Conservation (phyloP, 345 rosid genomes). For the Acer campestre region DNA sequence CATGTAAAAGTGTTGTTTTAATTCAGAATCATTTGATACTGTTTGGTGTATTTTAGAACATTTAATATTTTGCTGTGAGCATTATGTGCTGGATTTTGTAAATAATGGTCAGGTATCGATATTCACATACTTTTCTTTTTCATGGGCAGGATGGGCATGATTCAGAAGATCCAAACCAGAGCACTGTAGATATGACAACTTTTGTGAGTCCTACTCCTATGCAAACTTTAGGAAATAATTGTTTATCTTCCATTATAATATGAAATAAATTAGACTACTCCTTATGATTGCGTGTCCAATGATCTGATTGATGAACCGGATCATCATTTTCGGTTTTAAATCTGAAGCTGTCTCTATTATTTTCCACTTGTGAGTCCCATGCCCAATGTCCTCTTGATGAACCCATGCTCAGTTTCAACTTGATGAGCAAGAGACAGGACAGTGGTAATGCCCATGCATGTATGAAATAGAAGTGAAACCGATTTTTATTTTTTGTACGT, state of each 20-base stretch:
- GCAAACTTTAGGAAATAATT: neutral
- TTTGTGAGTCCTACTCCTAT: constrained; percentile 48
- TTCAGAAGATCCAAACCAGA: constrained; percentile 54
- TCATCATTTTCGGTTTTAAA: neutral
- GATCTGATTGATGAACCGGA: neutral
- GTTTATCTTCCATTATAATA: neutral
- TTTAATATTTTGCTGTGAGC: neutral
- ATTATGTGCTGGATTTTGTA: neutral
- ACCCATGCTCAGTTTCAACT: neutral
- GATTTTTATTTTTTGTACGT: neutral
- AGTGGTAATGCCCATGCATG: neutral
- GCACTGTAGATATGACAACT: constrained; percentile 59
- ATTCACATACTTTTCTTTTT: neutral
- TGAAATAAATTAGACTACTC: neutral
- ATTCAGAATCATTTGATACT: neutral
- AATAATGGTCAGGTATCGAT: neutral
- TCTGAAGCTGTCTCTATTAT: neutral
- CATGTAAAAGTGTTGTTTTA: neutral
- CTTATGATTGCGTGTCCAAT: neutral
- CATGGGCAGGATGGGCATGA: constrained; percentile 53
- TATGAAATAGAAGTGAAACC: neutral
- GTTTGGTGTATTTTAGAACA: neutral
- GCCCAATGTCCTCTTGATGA: too few relatives aligned
- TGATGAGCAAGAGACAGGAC: too few relatives aligned
- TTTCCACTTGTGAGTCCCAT: neutral